phyloP scores from a whole-genome alignment of 768 basidiomycete species.

The Serendipita sp. region DNA sequence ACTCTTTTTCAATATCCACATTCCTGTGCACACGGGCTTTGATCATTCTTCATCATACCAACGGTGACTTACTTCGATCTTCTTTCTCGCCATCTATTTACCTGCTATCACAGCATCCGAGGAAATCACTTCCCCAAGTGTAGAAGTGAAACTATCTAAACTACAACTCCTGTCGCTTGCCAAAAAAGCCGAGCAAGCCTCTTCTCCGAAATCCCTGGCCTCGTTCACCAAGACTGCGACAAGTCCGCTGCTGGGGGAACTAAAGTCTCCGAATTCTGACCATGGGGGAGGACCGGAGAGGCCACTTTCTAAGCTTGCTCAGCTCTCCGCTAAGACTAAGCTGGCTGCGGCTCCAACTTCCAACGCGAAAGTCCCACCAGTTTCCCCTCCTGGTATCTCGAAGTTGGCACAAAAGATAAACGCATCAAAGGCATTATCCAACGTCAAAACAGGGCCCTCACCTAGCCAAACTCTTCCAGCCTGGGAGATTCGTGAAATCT shows the following conservation, averaged over 20 bases:
- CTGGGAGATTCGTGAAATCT: background rate
- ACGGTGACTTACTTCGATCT: constrained; percentile 15
- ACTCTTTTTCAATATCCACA: constrained; percentile 19
- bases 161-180: constrained; percentile 31
- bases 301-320: constrained; percentile 53
- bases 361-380: constrained; percentile 11
- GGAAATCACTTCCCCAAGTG: constrained; percentile 42
- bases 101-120: constrained; percentile 27
- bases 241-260: background rate
- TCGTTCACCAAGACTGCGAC: background rate
- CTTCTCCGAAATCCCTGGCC: constrained; percentile 15
- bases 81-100: constrained; percentile 18
- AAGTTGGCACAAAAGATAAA: constrained; percentile 66
- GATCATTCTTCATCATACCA: background rate
- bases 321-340: constrained; percentile 35
- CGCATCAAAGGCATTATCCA: constrained; percentile 23
- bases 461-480: too few relatives aligned
- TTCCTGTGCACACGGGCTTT: constrained; percentile 10
- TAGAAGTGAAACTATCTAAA: constrained; percentile 24
- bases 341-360: constrained; percentile 19
- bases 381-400: constrained; percentile 22
- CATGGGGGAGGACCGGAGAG: constrained; percentile 19
- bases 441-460: too few relatives aligned
- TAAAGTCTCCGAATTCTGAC: constrained; percentile 11
- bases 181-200: constrained; percentile 34